Base-by-base conservation (phyloP, 768 basidiomycete genomes). In the Cystobasidium tubakii region DNA sequence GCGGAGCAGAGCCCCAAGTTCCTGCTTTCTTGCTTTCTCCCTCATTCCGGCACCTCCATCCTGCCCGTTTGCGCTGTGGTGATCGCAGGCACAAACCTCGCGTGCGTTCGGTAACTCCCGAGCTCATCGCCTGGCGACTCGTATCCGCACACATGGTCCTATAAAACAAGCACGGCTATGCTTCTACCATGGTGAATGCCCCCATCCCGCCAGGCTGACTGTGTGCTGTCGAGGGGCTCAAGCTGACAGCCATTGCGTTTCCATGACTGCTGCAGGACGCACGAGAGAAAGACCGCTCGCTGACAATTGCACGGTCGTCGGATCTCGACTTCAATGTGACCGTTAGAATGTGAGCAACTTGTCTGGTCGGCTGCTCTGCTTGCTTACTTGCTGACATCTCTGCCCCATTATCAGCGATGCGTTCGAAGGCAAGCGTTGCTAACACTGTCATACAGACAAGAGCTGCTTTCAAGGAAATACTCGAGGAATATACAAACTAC, bases 381-480 rank as follows among this genome's bases (percentile, higher is more conserved):
- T 60, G 29, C 55, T 4, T 25, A 43, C 67, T 53, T n/a, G n/a
- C n/a, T n/a, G 15, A 66, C 62, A n/a, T 55, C 15, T n/a, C 23
- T 43, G 23, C 29, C 57, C 1, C n/a, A 73, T 39, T 42, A 31
- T 10, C 17, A 39, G 44, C 33, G 78, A 80, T 2, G 78, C 80
- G 4, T 76, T 99, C 17, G 90, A 97, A 81, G 95, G 95, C 15
- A 84, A 84, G 19, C 86, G 92, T 25, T 87, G n/a, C n/a, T n/a
- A n/a, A n/a, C n/a, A n/a, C n/a, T n/a, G n/a, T n/a, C n/a, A n/a
- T n/a, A n/a, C n/a, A n/a, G n/a, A n/a, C n/a, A n/a, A n/a, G n/a
- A n/a, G n/a, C n/a, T n/a, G n/a, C n/a, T n/a, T n/a, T n/a, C n/a
- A n/a, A n/a, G n/a, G n/a, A n/a, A n/a, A n/a, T n/a, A n/a, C n/a